phyloP scores from a whole-genome alignment of 176 grass and related monocot species.

The Lolium multiflorum region DNA sequence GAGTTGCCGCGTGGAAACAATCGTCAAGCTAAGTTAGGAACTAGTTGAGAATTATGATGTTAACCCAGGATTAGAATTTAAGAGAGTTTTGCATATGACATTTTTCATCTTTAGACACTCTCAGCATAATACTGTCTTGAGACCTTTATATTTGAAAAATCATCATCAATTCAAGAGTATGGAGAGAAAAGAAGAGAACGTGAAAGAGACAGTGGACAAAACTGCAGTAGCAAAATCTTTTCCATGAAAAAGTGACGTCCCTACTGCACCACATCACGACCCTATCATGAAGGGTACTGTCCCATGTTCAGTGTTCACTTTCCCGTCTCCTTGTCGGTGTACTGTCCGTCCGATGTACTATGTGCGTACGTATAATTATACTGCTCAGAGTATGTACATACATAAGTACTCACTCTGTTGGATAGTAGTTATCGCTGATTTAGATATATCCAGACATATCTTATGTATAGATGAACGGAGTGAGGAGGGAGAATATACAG shows the following conservation, averaged over 20 bases:
- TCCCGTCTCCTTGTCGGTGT: background rate
- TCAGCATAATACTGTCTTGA: background rate
- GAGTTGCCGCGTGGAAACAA: background rate
- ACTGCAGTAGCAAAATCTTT: conserved; percentile 36
- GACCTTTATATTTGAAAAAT: background rate
- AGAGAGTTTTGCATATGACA: background rate
- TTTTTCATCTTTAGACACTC: background rate
- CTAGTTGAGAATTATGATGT: background rate
- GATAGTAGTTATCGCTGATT: too few relatives aligned
- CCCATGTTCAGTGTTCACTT: background rate
- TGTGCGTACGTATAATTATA: background rate
- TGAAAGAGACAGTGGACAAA: conserved; percentile 30
- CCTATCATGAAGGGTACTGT: conserved; percentile 28
- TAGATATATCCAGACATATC: too few relatives aligned
- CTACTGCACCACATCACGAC: conserved; percentile 24
- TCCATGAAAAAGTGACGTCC: background rate
- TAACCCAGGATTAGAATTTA: background rate
- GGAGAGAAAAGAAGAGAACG: background rate
- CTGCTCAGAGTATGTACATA: background rate
- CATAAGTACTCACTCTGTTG: background rate
- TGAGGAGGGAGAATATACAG: too few relatives aligned
- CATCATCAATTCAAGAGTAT: background rate
- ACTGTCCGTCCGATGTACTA: background rate
- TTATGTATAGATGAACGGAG: too few relatives aligned
- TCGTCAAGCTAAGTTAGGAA: background rate